Evolutionary conservation across 495 filamentous ascomycete species (phyloP).

Genomic region (Recurvomyces mirabilis): DNA sequence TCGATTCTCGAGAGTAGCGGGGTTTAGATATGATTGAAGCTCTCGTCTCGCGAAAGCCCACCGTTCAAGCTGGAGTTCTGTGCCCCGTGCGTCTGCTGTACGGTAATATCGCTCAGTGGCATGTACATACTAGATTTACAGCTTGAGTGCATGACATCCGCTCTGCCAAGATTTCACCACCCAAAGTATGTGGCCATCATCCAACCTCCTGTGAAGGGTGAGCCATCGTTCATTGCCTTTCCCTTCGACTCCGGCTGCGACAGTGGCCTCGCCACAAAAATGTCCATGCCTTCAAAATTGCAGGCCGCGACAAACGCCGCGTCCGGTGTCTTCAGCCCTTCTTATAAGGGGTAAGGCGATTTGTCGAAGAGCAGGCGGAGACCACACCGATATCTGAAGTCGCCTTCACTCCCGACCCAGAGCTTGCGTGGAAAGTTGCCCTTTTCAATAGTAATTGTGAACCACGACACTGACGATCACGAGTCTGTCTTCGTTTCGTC

Average conservation of each 20-base stretch:
- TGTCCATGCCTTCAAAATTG: slow-evolving; percentile 9
- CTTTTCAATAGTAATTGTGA: slow-evolving; percentile 5
- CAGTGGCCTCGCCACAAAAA: slow-evolving; percentile 6
- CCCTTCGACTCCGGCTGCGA: slow-evolving; percentile 8
- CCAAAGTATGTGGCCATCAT: slow-evolving; percentile 6
- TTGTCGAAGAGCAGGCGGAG: slow-evolving; percentile 11
- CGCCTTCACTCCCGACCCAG: slow-evolving; percentile 8
- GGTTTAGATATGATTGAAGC: slow-evolving; percentile 1
- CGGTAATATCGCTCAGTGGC: background rate
- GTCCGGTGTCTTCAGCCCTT: slow-evolving; percentile 9
- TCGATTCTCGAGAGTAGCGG: background rate
- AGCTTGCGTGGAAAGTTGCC: slow-evolving; percentile 3
- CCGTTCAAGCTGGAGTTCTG: background rate
- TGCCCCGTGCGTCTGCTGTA: slow-evolving; percentile 1
- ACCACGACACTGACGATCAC: too few relatives aligned
- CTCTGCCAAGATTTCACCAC: slow-evolving; percentile 2
- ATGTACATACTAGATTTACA: background rate
- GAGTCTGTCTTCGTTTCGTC: too few relatives aligned
- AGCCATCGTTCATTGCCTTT: slow-evolving; percentile 9
- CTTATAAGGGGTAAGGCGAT: slow-evolving; percentile 8
- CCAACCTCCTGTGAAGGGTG: slow-evolving; percentile 3
- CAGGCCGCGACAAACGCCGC: slow-evolving; percentile 1
- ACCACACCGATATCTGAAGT: slow-evolving; percentile 7
- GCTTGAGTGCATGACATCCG: background rate
- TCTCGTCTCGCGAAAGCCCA: background rate